These are phyloP conservation scores for Aspergillus candidus DNA, from an alignment of 2,329 filamentous ascomycete genomes.

Conservation along the genomic window DNA sequence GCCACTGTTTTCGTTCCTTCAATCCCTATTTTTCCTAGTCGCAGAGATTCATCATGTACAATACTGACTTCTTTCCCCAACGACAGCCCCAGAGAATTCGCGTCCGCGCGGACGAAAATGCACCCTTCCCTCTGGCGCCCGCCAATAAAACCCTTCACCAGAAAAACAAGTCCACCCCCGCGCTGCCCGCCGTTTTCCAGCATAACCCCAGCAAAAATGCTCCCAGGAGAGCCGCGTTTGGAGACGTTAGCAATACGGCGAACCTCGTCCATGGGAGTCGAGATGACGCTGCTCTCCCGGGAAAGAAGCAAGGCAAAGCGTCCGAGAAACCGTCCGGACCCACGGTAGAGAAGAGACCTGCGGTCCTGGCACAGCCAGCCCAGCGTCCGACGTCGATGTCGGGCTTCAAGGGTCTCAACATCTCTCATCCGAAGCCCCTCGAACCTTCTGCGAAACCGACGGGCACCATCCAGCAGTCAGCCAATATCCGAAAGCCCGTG, in stretches of 20 bases:
- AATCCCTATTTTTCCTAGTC: neutral
- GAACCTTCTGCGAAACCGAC: slow-evolving; percentile 29
- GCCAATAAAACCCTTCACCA: slow-evolving; percentile 62
- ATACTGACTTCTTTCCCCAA: slow-evolving; percentile 13
- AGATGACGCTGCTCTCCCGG: slow-evolving; percentile 51
- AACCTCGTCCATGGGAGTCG: slow-evolving; percentile 38
- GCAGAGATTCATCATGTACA: neutral
- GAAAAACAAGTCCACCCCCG: slow-evolving; percentile 72
- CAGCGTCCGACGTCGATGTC: slow-evolving; percentile 50
- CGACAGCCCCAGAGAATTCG: slow-evolving; percentile 64
- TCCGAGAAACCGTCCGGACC: slow-evolving; percentile 24
- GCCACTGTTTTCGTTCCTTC: slow-evolving; percentile 1
- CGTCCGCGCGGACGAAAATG: slow-evolving; percentile 65
- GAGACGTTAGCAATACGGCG: slow-evolving; percentile 69
- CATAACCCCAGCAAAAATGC: slow-evolving; percentile 56
- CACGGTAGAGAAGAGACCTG: slow-evolving; percentile 39
- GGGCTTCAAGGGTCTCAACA: slow-evolving; percentile 34
- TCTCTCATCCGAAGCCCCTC: slow-evolving; percentile 25
- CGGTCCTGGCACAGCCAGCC: slow-evolving; percentile 52
- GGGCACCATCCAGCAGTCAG: slow-evolving; percentile 25
- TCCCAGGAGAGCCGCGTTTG: slow-evolving; percentile 72
- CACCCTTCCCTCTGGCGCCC: slow-evolving; percentile 41
- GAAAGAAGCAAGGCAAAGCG: slow-evolving; percentile 39
- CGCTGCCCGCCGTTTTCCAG: slow-evolving; percentile 50
- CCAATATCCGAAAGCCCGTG: slow-evolving; percentile 42